Evolutionary conservation across 345 rosid species (phyloP).

Genomic region (Physaria fendleri): DNA sequence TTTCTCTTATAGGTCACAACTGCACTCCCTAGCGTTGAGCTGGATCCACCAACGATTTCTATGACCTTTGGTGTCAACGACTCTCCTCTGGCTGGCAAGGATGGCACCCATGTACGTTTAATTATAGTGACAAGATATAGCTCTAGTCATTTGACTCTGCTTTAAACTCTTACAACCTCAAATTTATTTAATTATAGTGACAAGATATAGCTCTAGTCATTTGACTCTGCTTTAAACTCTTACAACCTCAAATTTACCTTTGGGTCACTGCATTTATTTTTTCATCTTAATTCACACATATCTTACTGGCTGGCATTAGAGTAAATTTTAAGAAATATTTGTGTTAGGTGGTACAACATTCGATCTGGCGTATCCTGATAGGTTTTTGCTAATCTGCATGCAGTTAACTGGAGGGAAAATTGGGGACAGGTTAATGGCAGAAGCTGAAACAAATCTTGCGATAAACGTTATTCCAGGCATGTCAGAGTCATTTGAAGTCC

Average conservation of each 20-base stretch:
- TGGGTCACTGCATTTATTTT: background rate
- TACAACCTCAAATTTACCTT: background rate
- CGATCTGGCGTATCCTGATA: conserved; percentile 3
- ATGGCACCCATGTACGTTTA: conserved; percentile 77
- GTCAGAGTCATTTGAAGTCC: conserved; percentile 90
- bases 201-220: background rate
- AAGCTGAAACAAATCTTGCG: conserved; percentile 98
- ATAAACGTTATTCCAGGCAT: conserved; percentile 85
- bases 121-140: background rate
- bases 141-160: background rate
- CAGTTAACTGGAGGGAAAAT: conserved; percentile 92
- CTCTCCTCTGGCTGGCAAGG: conserved; percentile 96
- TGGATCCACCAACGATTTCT: conserved; percentile 99
- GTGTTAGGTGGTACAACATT: conserved; percentile 6
- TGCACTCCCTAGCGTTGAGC: conserved; percentile 74
- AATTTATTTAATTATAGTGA: background rate
- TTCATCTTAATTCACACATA: background rate
- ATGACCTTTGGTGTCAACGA: conserved; percentile 98
- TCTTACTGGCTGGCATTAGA: background rate
- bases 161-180: conserved; percentile 1
- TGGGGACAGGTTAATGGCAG: conserved; percentile 83
- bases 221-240: background rate
- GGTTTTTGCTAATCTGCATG: conserved; percentile 20
- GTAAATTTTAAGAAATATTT: background rate
- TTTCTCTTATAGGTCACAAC: conserved; percentile 50